Percentiles rank a stretch among this genome's conserved stretches.
Conservation (phyloP, 2,329 filamentous ascomycete species). For the Alternaria longipes region DNA sequence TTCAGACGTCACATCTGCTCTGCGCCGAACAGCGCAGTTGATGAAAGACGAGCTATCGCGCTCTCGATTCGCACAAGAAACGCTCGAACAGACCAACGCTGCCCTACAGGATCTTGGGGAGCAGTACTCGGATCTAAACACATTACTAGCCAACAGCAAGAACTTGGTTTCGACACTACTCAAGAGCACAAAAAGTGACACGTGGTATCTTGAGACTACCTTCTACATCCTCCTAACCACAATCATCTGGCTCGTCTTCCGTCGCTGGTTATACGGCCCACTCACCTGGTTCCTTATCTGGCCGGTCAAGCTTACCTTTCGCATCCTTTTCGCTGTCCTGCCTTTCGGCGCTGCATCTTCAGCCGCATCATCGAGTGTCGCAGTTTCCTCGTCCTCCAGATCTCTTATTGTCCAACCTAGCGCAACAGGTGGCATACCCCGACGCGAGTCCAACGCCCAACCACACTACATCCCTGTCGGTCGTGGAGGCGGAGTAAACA, state of each 20-base stretch:
- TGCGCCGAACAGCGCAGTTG: slow-evolving; percentile 85
- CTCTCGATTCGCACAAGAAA: slow-evolving; percentile 89
- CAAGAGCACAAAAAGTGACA: slow-evolving; percentile 92
- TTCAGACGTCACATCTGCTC: slow-evolving; percentile 81
- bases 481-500: slow-evolving; percentile 59
- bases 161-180: slow-evolving; percentile 81
- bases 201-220: slow-evolving; percentile 94
- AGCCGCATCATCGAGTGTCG: slow-evolving; percentile 29
- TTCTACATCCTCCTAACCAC: slow-evolving; percentile 83
- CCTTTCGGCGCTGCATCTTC: slow-evolving; percentile 56
- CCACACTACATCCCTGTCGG: slow-evolving; percentile 57
- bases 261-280: slow-evolving; percentile 86
- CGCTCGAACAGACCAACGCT: slow-evolving; percentile 81
- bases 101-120: slow-evolving; percentile 83
- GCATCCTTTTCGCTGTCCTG: slow-evolving; percentile 66
- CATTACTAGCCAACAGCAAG: slow-evolving; percentile 76
- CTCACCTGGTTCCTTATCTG: slow-evolving; percentile 89
- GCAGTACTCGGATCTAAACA: slow-evolving; percentile 81
- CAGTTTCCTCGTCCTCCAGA: slow-evolving; percentile 32
- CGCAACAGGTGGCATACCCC: slow-evolving; percentile 51
- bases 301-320: slow-evolving; percentile 75
- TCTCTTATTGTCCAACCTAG: slow-evolving; percentile 58
- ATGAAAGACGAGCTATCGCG: slow-evolving; percentile 86
- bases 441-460: slow-evolving; percentile 42
- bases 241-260: slow-evolving; percentile 84